Conservation (phyloP, 441 rosid species). For the Erodium texanum region DNA sequence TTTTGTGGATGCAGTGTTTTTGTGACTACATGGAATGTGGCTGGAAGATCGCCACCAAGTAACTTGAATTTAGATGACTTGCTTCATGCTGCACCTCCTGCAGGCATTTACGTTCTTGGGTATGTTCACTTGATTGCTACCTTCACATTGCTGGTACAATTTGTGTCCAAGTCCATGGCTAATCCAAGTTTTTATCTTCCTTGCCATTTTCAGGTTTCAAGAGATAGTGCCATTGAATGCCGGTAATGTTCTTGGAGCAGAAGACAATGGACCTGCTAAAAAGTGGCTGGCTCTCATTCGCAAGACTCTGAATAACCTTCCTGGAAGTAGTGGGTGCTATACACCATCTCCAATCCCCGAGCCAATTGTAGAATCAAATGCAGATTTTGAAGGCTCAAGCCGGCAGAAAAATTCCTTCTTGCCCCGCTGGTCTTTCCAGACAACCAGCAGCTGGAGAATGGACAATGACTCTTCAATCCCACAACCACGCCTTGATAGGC, state of each 20-base stretch:
- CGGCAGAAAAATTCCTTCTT: slow-evolving; percentile 74
- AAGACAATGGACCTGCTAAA: slow-evolving; percentile 98
- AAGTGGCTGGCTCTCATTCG: slow-evolving; percentile 85
- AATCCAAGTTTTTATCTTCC: slow-evolving; percentile 12
- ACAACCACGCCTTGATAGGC: slow-evolving; percentile 67
- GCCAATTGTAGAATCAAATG: slow-evolving; percentile 81
- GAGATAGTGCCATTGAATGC: slow-evolving; percentile 97
- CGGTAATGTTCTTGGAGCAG: slow-evolving; percentile 90
- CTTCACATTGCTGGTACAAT: not conserved
- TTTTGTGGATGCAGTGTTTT: slow-evolving; percentile 61
- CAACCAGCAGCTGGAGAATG: slow-evolving; percentile 70
- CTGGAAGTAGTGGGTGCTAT: slow-evolving; percentile 50
- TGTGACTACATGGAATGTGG: slow-evolving; percentile 93
- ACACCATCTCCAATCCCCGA: slow-evolving; percentile 88
- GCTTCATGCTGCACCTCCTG: slow-evolving; percentile 89
- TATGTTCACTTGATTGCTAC: no score
- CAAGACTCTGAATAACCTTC: slow-evolving; percentile 79
- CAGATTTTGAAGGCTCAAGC: slow-evolving; percentile 88
- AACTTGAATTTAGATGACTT: slow-evolving; percentile 83
- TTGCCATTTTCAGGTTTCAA: slow-evolving; percentile 54
- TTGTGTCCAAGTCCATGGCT: not conserved
- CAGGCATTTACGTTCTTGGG: slow-evolving; percentile 96
- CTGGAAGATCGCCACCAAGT: slow-evolving; percentile 78
- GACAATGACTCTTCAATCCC: slow-evolving; percentile 59
- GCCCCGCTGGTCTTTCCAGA: slow-evolving; percentile 86